Percentiles rank a stretch among this genome's conserved stretches.
phyloP scores from a whole-genome alignment of 1,284 basidiomycete species.

The Moniliophthora roreri region DNA sequence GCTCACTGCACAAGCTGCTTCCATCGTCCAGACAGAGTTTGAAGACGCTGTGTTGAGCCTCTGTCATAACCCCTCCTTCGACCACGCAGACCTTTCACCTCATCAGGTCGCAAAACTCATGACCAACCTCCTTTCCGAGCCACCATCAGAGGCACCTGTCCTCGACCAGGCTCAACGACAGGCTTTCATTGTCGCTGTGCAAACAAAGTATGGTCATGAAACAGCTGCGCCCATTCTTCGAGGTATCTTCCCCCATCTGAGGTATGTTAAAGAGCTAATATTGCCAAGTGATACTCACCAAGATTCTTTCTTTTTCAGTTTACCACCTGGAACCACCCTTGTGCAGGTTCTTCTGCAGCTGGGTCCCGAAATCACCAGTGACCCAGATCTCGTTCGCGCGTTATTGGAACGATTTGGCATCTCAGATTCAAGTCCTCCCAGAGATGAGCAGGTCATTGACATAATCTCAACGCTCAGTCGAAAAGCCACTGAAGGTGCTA shows the following conservation, averaged over 20 bases:
- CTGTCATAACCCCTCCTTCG: slow-evolving; percentile 75
- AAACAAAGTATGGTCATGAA: slow-evolving; percentile 71
- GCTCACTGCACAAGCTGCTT: slow-evolving; percentile 64
- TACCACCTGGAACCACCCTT: slow-evolving; percentile 63
- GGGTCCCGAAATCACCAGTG: slow-evolving; percentile 73
- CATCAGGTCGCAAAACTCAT: slow-evolving; percentile 77
- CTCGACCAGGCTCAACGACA: slow-evolving; percentile 71
- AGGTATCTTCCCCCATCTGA: slow-evolving; percentile 59
- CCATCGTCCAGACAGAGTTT: slow-evolving; percentile 71
- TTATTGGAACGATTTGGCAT: slow-evolving; percentile 73
- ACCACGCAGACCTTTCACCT: slow-evolving; percentile 75
- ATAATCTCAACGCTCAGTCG: slow-evolving; percentile 65
- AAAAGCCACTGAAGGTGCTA: slow-evolving; percentile 67
- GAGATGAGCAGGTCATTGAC: slow-evolving; percentile 67
- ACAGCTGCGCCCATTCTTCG: slow-evolving; percentile 46
- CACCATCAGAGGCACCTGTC: slow-evolving; percentile 61
- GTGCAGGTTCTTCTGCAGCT: slow-evolving; percentile 74
- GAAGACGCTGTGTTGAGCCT: slow-evolving; percentile 73
- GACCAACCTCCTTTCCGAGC: slow-evolving; percentile 74
- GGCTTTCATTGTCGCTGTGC: slow-evolving; percentile 68
- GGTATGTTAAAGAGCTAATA: slow-evolving; percentile 46
- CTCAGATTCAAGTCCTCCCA: slow-evolving; percentile 66
- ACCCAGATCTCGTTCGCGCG: slow-evolving; percentile 67
- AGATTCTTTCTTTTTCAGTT: slow-evolving; percentile 39
- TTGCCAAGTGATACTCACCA: no score